Evolutionary conservation across 1,284 basidiomycete species (phyloP), one percentile per base, ranked within the genome.

Genomic region (Athelia sp.): DNA sequence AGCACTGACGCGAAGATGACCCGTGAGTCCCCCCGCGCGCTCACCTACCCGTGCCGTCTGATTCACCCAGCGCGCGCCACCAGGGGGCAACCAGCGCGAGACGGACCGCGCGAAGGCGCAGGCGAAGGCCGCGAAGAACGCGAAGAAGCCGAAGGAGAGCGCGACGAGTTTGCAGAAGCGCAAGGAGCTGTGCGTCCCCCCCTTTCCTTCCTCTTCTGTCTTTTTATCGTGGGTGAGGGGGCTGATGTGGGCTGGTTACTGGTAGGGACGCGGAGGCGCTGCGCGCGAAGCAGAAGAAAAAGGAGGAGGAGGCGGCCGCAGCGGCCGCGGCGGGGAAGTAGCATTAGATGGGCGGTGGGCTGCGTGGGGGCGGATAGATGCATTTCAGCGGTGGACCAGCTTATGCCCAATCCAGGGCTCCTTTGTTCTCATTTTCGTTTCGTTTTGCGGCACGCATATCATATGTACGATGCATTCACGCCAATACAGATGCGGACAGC

Each of bases 41-140:
- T 45, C 42, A 23, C 29, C 29, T 48, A 18, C 21, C 3, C 38
- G 13, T 40, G 11, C 17, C 59, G 49, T 56, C 54, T 59, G 55
- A 47, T 45, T 35, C 24, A 46, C 46, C 34, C 29, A 45, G n/a
- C n/a, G n/a, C 47, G 48, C 23, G 22, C 51, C 51, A 59, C 40
- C 58, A 90, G 87, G 87, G 61, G 87, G 87, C 57, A 89, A 90
- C 63, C 87, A 90, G 65, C 80, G 87, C 49, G 87, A 90, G 15
- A 75, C 70, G 65, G 87, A 86, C 64, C 85, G 87, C 55, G 64
- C 67, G 26, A 83, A 81, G 62, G 82, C 85, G 10, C 81, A 82
- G 71, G 90, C 90, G 72, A 89, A 88, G 65, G 67, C 71, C 4
- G 76, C 74, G 15, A 64, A 70, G 2, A 55, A 55, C 4, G 64